Conservation (phyloP, 2,329 filamentous ascomycete genomes). For the Talaromyces sp. region DNA sequence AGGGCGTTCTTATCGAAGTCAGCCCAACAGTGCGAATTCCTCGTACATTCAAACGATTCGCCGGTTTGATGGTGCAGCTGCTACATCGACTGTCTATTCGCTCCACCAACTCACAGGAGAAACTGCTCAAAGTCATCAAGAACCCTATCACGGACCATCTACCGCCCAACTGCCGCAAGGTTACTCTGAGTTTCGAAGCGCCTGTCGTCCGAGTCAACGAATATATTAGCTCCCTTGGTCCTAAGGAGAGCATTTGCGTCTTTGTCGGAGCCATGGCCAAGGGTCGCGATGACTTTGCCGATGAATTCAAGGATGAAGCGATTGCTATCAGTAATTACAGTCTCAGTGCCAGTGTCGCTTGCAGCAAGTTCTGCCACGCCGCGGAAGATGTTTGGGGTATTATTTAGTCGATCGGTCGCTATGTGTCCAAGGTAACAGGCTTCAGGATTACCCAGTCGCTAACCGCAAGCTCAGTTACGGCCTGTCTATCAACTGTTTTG, state of each 20-base stretch:
- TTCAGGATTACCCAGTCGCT: constrained; percentile 22
- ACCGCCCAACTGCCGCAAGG: constrained; percentile 94
- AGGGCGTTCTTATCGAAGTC: constrained; percentile 95
- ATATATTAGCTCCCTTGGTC: constrained; percentile 74
- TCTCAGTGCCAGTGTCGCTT: constrained; percentile 93
- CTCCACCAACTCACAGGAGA: constrained; percentile 95
- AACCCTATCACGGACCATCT: constrained; percentile 97
- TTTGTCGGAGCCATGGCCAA: constrained; percentile 99
- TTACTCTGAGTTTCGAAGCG: constrained; percentile 92
- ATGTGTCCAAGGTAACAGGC: constrained; percentile 29
- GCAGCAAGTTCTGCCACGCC: constrained; percentile 99
- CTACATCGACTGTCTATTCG: constrained; percentile 93
- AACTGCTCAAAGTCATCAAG: constrained; percentile 93
- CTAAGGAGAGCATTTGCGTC: constrained; percentile 91
- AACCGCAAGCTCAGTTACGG: constrained; percentile 17
- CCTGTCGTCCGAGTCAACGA: constrained; percentile 82
- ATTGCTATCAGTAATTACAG: constrained; percentile 99
- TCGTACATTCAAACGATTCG: constrained; percentile 97
- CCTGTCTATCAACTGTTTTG: not conserved
- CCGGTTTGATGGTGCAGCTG: constrained; percentile 96
- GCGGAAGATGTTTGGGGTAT: constrained; percentile 96
- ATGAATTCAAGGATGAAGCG: constrained; percentile 90
- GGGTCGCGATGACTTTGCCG: constrained; percentile 91
- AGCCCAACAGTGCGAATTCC: constrained; percentile 97
- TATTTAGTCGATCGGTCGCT: constrained; percentile 54